Base-by-base conservation (phyloP, 2,329 filamentous ascomycete species). In the Fusarium sp. region DNA sequence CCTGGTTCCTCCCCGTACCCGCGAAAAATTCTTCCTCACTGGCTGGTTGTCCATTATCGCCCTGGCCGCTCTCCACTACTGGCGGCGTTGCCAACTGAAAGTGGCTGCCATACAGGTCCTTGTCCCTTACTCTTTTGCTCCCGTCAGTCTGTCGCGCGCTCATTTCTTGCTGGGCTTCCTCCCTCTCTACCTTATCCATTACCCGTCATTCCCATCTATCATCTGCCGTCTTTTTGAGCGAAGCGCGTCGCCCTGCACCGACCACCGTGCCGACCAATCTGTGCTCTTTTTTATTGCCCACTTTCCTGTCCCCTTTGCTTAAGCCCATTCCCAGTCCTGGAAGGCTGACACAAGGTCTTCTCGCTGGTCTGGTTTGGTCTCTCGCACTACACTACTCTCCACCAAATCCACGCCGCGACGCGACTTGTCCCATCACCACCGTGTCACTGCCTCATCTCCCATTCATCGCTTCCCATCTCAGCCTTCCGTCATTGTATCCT, bases 371-470 rank as follows among this genome's bases (percentile, higher is more conserved):
- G 69, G 59, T 53, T 54, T 63, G 60, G 60, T 78, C 77, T 77
- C 75, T 77, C 76, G 75, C 76, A 77, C 74, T 75, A 75, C 76
- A 77, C 73, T 72, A 74, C 78, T 78, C 76, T 80, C 79, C 77
- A 78, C 79, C 78, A 69, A 78, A 79, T 75, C 76, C 77, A 80
- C 78, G 78, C 78, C 80, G 80, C 79, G 80, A 81, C 80, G 80
- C 80, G 80, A 81, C 79, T 80, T 78, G 74, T 76, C 75, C 78
- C 80, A 78, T 79, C 78, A 79, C 82, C 76, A 79, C 82, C 82
- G 82, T 85, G 82, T 81, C 78, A 82, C 82, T 85, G 76, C 79
- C 80, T 84, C 76, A 77, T 82, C 83, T 71, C 55, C 64, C 63
- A 64, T 57, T 66, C 65, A 59, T 70, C 71, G 59, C 63, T 58